phyloP scores from a whole-genome alignment of 2,329 filamentous ascomycete genomes.

The Fusarium multiceps region DNA sequence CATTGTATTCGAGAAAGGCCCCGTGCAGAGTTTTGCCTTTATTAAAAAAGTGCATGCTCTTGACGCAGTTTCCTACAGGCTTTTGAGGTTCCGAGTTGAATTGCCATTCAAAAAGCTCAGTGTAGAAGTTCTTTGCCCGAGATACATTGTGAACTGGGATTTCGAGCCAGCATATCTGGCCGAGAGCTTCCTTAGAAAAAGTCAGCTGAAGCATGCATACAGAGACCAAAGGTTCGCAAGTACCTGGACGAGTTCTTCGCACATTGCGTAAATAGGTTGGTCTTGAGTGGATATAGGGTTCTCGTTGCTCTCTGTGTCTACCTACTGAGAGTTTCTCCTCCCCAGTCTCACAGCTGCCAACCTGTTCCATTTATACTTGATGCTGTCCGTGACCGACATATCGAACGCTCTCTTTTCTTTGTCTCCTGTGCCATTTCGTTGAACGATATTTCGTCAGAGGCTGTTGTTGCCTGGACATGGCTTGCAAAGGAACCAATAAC shows the following conservation, averaged over 20 bases:
- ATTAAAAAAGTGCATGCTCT: conserved; percentile 51
- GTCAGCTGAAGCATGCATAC: neutral
- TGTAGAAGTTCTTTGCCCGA: conserved; percentile 54
- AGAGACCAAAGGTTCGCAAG: neutral
- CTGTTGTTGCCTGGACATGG: conserved; percentile 40
- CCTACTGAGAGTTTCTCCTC: neutral
- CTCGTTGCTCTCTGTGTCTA: no score
- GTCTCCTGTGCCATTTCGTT: neutral
- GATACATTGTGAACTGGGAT: conserved; percentile 51
- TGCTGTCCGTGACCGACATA: neutral
- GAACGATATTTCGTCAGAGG: conserved; percentile 19
- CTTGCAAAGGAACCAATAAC: conserved; percentile 34
- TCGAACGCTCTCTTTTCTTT: neutral
- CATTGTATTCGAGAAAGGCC: conserved; percentile 50
- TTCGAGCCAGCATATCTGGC: conserved; percentile 55
- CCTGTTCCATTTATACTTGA: conserved; percentile 35
- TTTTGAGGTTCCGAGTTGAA: conserved; percentile 38
- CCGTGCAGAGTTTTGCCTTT: conserved; percentile 50
- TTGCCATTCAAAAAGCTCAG: conserved; percentile 51
- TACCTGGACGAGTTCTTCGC: conserved; percentile 32
- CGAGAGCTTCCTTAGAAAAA: conserved; percentile 38
- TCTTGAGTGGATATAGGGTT: neutral
- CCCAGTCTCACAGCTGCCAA: neutral
- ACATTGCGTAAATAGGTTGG: neutral
- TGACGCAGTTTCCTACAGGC: conserved; percentile 40